A percentile compares a stretch with the other conserved stretches of the same genome.
These are phyloP conservation scores for Fulvia fulva DNA, from an alignment of 2,329 filamentous ascomycete genomes.

Conservation along the genomic window DNA sequence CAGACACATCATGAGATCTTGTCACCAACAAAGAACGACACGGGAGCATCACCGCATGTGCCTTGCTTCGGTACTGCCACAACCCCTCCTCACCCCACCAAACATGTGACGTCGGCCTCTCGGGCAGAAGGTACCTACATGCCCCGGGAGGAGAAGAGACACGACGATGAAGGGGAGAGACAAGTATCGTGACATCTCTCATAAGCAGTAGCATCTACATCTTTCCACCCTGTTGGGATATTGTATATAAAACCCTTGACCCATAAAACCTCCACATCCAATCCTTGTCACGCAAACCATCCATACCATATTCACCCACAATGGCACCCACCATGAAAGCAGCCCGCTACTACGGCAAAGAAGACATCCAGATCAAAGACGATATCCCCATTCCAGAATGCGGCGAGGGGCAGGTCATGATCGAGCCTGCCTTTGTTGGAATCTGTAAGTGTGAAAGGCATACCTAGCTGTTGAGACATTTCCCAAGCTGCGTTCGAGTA, in stretches of 20 bases:
- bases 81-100: background rate
- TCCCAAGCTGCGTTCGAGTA: no score
- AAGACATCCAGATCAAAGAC: slow-evolving; percentile 54
- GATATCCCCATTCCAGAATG: slow-evolving; percentile 46
- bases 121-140: slow-evolving; percentile 1
- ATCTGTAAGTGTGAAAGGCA: slow-evolving; percentile 43
- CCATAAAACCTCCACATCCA: background rate
- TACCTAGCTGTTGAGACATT: no score
- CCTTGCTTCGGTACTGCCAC: no score
- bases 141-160: no score
- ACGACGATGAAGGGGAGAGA: background rate
- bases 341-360: slow-evolving; percentile 52
- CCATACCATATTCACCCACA: background rate
- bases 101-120: background rate
- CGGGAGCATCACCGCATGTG: no score
- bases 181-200: background rate
- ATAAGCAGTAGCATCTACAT: no score
- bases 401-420: slow-evolving; percentile 48
- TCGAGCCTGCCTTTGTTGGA: slow-evolving; percentile 47
- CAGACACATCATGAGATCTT: no score
- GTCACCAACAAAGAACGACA: no score
- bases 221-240: background rate
- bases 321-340: slow-evolving; percentile 46
- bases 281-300: background rate
- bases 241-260: background rate